These are phyloP conservation scores for Crotalaria pallida DNA, from an alignment of 306 rosid species.

Conservation along the genomic window DNA sequence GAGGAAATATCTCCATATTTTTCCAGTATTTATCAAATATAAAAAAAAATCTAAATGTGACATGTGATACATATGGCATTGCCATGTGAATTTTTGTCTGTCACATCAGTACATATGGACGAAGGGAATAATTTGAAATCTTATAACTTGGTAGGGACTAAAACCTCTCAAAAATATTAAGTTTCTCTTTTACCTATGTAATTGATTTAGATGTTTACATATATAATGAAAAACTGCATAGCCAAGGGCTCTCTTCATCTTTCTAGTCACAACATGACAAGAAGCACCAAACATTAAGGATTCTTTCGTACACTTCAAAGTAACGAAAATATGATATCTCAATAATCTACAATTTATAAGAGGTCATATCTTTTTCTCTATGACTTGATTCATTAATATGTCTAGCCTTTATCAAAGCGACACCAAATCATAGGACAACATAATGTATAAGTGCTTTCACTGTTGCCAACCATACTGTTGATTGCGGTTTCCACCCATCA, in stretches of 20 bases:
- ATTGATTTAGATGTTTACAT: too few species aligned
- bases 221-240: not conserved
- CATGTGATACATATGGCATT: too few species aligned
- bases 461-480: constrained; percentile 59
- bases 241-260: not conserved
- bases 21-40: too few species aligned
- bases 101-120: too few species aligned
- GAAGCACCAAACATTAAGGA: not conserved
- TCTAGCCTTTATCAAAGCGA: not conserved
- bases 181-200: too few species aligned
- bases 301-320: too few species aligned
- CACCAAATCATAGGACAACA: constrained; percentile 3
- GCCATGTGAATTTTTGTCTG: too few species aligned
- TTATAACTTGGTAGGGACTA: too few species aligned
- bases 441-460: not conserved
- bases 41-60: too few species aligned
- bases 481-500: constrained; percentile 44
- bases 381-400: not conserved
- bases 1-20: too few species aligned
- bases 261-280: not conserved
- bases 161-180: too few species aligned
- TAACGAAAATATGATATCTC: not conserved
- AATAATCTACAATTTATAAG: not conserved
- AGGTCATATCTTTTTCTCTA: constrained; percentile 5
- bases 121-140: too few species aligned